Base-by-base conservation (phyloP, 2,329 filamentous ascomycete genomes). In the Penicillium sp. region DNA sequence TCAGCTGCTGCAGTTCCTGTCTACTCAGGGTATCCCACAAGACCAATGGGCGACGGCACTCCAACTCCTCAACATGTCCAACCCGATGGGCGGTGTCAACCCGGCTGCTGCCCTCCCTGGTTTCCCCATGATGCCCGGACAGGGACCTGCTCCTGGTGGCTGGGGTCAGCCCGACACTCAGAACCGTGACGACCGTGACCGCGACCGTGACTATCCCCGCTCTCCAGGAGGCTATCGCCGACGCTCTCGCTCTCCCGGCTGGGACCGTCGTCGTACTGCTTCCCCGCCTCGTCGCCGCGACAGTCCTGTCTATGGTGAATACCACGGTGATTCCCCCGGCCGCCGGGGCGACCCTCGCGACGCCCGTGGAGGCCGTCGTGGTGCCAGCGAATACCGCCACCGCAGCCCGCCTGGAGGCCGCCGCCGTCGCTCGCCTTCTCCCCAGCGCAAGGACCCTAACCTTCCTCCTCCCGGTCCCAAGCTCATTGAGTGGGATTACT, bases 221-320 rank as follows among this genome's bases (percentile, higher is more conserved):
- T 92, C 89, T 37, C 89, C 87, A 19, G 81, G 83, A 53, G 76
- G 78, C 61, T 79, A 80, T 69, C 87, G 90, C 60, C 92, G 90
- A 61, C 86, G 93, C 55, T 94, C 91, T 35, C 87, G 91, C 42
- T 96, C 93, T 66, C 91, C 93, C 54, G 88, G 89, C 60, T 89
- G 87, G 71, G 86, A 87, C 67, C 91, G 90, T 83, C 88, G 87
- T 68, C 82, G 84, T 63, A 87, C 86, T 62, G 84, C 85, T 62
- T 88, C 88, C 58, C 88, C 84, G 35, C 82, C 83, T 55, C 82
- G 84, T 67, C 85, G 86, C 66, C 84, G 86, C 61, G 84, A 85
- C 70, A 92, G 91, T 69, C 89, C 89, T 57, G 87, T 88, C 6
- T 90, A 89, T 77, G 89, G 86, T 62, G 86, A 89, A 57, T 94